phyloP scores from a whole-genome alignment of 257 asterid genomes.

The Solanum bulbocastanum region DNA sequence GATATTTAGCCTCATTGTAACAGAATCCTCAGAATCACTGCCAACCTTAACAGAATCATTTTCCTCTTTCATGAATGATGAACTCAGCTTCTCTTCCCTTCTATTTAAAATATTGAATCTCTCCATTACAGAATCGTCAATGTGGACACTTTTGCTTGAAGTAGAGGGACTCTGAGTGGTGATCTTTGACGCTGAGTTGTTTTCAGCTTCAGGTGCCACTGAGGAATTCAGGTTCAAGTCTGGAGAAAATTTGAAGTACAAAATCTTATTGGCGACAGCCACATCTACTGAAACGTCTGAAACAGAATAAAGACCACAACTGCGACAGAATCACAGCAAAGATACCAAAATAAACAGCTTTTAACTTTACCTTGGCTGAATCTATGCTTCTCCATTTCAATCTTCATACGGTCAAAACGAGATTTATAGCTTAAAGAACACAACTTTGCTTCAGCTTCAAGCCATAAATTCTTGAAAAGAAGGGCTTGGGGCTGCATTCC shows the following conservation, averaged over 20 bases:
- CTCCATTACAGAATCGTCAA: constrained; percentile 1
- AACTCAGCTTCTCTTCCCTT: background rate
- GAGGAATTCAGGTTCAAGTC: background rate
- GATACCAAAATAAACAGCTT: background rate
- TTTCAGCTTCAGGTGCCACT: background rate
- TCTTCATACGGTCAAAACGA: constrained; percentile 65
- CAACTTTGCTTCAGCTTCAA: constrained; percentile 84
- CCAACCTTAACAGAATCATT: constrained; percentile 1
- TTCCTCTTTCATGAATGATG: background rate
- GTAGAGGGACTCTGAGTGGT: background rate
- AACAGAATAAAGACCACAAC: constrained; percentile 4
- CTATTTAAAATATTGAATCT: constrained; percentile 6
- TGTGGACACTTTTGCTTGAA: background rate
- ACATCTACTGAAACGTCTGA: constrained; percentile 20
- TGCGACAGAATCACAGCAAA: background rate
- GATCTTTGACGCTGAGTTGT: background rate
- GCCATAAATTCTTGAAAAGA: constrained; percentile 82
- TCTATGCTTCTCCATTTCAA: constrained; percentile 46
- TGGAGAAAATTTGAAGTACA: constrained; percentile 2
- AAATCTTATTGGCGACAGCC: background rate
- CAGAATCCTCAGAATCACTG: constrained; percentile 33
- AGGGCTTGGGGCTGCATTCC: constrained; percentile 52
- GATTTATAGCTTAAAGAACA: constrained; percentile 72
- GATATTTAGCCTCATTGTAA: constrained; percentile 33
- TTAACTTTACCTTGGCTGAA: constrained; percentile 41